Conservation (phyloP, 179 eudicot genomes). For the Gypsophila paniculata region DNA sequence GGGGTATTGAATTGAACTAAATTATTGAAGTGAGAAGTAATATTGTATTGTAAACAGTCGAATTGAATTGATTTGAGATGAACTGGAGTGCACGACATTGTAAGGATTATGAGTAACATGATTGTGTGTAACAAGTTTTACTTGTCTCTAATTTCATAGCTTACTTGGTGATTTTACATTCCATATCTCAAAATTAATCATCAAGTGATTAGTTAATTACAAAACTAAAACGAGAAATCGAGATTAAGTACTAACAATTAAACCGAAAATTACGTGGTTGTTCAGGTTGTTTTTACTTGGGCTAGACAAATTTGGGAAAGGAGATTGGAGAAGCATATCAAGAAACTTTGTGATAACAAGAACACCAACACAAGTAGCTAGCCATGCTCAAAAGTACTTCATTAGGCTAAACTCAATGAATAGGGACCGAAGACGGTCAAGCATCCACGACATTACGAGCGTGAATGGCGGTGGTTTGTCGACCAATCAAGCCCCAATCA, state of each 20-base stretch:
- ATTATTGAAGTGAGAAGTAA: no score
- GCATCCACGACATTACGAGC: conserved; percentile 80
- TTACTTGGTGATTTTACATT: no score
- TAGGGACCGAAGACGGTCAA: conserved; percentile 72
- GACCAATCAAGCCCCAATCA: conserved; percentile 55
- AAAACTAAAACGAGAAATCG: no score
- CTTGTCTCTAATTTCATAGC: no score
- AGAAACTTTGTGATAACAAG: conserved; percentile 75
- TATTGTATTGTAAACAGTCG: no score
- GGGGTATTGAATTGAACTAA: no score
- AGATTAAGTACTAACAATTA: conserved; percentile 8
- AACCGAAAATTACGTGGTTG: background rate
- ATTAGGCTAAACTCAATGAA: conserved; percentile 78
- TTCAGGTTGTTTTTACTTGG: conserved; percentile 73
- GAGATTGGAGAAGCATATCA: conserved; percentile 91
- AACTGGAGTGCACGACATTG: no score
- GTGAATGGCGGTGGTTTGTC: conserved; percentile 50
- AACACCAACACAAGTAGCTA: conserved; percentile 88
- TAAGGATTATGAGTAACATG: no score
- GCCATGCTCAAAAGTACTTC: conserved; percentile 88
- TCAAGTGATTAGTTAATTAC: background rate
- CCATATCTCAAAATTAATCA: background rate
- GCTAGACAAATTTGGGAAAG: conserved; percentile 79
- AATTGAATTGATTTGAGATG: no score
- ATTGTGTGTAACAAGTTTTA: no score